Base-by-base conservation (phyloP, 2,329 filamentous ascomycete species). In the Alternaria angustiovoidea region DNA sequence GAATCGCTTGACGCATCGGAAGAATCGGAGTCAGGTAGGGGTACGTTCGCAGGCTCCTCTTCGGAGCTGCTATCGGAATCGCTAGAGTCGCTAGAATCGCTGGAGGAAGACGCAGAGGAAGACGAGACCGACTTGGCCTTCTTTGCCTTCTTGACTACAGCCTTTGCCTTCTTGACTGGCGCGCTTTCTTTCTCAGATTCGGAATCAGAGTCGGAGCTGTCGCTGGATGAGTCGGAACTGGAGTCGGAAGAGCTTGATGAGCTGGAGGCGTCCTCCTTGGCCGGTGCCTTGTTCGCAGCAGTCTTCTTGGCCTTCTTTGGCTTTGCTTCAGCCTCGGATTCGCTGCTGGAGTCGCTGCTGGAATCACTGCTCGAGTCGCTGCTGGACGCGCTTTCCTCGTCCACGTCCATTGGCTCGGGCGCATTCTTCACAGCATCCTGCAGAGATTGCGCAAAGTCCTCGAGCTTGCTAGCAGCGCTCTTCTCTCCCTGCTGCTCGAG, bases 171-270 rank as follows among this genome's bases (percentile, higher is more conserved):
- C 43, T 74, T 60, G 22, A 18, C 69, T 47, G 81, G 74, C 38
- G 83, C 81, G 54, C 85, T 85, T 28, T 71, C 70, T 8, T 72
- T 68, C 39, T 61, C 61, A 14, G 70, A 71, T 22, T 57, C 55
- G 16, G 39, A 42, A 20, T 57, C 55, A 42, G 39, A 42, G 20
- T 69, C 63, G 11, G 71, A 75, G 59, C 63, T 69, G 2, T 68
- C 67, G 49, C 59, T 63, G 30, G 65, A 68, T 1, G 57, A 62
- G 30, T 61, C 60, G 9, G 69, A 64, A 51, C 61, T 65, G 28
- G 57, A 61, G 49, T 61, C 60, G 12, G 69, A 66, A 16, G 56
- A 60, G 43, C 61, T 63, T 9, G 69, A 65, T 12, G 67, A 69
- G 41, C 63, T 61, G 20, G 60, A 60, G n/a, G 56, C 59, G 4